phyloP scores from a whole-genome alignment of 2,329 filamentous ascomycete genomes.

The Colletotrichum lindemuthianum region DNA sequence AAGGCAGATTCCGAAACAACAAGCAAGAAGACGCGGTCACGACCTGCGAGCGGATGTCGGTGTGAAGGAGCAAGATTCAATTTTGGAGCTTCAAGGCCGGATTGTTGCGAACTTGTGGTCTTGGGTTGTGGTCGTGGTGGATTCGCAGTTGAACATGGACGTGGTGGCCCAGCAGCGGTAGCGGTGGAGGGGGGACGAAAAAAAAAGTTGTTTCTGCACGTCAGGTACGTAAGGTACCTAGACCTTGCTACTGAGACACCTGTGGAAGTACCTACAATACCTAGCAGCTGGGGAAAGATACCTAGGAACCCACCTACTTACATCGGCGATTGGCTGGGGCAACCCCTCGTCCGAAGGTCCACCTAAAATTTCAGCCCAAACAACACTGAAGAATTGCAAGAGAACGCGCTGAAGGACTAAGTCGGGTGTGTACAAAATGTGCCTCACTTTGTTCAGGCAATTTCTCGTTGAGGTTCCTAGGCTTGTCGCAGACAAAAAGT shows the following conservation, averaged over 20 bases:
- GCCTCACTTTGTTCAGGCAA: too few species aligned
- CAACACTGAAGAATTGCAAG: not conserved
- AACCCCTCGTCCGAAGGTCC: conserved; percentile 10
- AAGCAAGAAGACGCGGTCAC: not conserved
- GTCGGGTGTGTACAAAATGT: too few species aligned
- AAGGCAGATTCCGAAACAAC: too few species aligned
- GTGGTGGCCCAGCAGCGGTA: not conserved
- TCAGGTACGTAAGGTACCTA: conserved; percentile 2
- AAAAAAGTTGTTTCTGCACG: conserved; percentile 31
- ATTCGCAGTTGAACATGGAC: conserved; percentile 6
- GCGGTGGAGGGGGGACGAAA: conserved; percentile 20
- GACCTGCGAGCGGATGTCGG: not conserved
- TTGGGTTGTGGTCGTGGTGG: conserved; percentile 22
- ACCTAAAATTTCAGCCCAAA: conserved; percentile 33
- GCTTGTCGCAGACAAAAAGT: too few species aligned
- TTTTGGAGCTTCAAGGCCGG: conserved; percentile 26
- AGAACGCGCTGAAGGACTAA: too few species aligned
- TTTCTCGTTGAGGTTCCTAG: too few species aligned
- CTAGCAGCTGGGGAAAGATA: not conserved
- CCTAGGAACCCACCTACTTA: not conserved
- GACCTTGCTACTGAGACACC: too few species aligned
- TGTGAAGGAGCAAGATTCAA: conserved; percentile 6
- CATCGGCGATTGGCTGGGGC: conserved; percentile 8
- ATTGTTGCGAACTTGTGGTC: conserved; percentile 4
- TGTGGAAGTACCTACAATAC: too few species aligned